phyloP scores from a whole-genome alignment of 257 asterid species.

The Solanum commersonii region DNA sequence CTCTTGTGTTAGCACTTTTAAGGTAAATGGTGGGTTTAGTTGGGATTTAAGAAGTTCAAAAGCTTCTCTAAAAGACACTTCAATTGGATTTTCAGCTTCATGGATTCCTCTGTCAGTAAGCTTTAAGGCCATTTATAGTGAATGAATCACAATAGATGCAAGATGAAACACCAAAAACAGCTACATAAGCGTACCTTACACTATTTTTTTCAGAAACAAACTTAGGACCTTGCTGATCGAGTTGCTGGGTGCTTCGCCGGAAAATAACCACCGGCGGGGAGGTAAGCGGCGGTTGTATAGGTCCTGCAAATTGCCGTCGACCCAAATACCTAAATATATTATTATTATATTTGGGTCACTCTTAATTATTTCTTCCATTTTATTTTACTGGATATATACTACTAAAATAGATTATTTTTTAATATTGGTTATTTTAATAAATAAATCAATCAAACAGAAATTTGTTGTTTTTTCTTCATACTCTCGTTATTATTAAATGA shows the following conservation, averaged over 20 bases:
- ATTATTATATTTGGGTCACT: background rate
- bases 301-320: background rate
- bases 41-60: slow-evolving; percentile 39
- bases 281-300: background rate
- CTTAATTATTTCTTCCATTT: background rate
- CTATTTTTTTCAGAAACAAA: background rate
- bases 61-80: slow-evolving; percentile 43
- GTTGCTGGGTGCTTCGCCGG: background rate
- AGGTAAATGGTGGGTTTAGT: slow-evolving; percentile 63
- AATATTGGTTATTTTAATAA: too few relatives aligned
- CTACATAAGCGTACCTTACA: background rate
- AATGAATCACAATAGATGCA: background rate
- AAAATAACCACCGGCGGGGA: background rate
- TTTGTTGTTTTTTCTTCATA: background rate
- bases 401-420: background rate
- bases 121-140: slow-evolving; percentile 20
- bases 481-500: too few relatives aligned
- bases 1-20: slow-evolving; percentile 41
- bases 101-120: slow-evolving; percentile 16
- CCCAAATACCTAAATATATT: background rate
- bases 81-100: slow-evolving; percentile 56
- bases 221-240: background rate
- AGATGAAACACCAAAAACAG: background rate
- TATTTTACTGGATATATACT: background rate
- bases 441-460: background rate